A percentile compares a stretch with the other conserved stretches of the same genome.
These are phyloP conservation scores for Beauveria sp. DNA, from an alignment of 2,329 filamentous ascomycete species.

Conservation along the genomic window DNA sequence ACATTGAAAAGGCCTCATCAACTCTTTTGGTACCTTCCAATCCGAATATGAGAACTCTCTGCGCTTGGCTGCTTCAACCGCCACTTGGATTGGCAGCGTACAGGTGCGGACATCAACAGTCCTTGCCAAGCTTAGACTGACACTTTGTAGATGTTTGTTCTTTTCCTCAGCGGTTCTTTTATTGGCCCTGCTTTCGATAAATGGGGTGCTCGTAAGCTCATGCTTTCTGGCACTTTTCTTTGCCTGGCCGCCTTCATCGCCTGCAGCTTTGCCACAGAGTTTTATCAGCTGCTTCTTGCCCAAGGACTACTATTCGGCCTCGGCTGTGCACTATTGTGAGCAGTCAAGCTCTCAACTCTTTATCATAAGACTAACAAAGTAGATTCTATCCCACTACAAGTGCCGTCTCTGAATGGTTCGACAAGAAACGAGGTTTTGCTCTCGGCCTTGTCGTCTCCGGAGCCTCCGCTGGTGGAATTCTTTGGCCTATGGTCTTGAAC, in stretches of 20 bases:
- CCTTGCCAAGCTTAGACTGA: slow-evolving; percentile 3
- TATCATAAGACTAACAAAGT: not conserved
- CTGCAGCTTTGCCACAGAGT: slow-evolving; percentile 23
- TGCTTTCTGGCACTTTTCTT: slow-evolving; percentile 28
- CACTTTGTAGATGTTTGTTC: slow-evolving; percentile 27
- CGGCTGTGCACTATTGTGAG: slow-evolving; percentile 30
- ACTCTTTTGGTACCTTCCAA: slow-evolving; percentile 49
- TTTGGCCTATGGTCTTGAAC: slow-evolving; percentile 22
- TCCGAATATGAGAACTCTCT: slow-evolving; percentile 38
- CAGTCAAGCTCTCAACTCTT: not conserved
- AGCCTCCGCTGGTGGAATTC: slow-evolving; percentile 23
- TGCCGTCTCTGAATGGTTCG: slow-evolving; percentile 25
- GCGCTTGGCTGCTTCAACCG: slow-evolving; percentile 22
- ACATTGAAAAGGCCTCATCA: slow-evolving; percentile 18
- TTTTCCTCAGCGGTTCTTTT: slow-evolving; percentile 31
- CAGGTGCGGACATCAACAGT: slow-evolving; percentile 16
- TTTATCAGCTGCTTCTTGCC: slow-evolving; percentile 29
- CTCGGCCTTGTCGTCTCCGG: slow-evolving; percentile 25
- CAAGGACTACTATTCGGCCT: slow-evolving; percentile 36
- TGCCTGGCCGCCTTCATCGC: slow-evolving; percentile 31
- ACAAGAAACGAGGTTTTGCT: slow-evolving; percentile 22
- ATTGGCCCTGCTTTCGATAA: slow-evolving; percentile 33
- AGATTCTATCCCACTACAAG: slow-evolving; percentile 25
- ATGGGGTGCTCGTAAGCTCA: slow-evolving; percentile 27
- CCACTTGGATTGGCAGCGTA: slow-evolving; percentile 35